Evolutionary conservation across 768 basidiomycete species (phyloP).

Genomic region (Leccinum incarnatum): DNA sequence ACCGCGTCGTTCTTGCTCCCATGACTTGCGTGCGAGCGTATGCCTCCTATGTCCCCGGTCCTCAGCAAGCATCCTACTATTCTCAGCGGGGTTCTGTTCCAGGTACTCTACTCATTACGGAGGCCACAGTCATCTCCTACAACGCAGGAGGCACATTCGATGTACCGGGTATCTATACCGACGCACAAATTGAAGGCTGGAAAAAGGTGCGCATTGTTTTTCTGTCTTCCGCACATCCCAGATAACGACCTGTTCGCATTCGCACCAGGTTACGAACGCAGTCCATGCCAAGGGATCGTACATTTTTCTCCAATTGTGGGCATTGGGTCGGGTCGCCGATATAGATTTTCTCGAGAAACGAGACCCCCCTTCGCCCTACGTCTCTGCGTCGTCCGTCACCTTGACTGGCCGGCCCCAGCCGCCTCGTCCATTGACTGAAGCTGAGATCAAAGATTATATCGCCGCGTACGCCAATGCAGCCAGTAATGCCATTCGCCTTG

Average conservation of each 20-base stretch:
- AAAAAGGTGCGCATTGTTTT: conserved; percentile 33
- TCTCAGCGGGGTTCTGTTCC: conserved; percentile 43
- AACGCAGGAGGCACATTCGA: conserved; percentile 48
- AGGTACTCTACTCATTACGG: conserved; percentile 56
- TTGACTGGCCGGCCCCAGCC: conserved; percentile 15
- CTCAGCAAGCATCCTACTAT: conserved; percentile 45
- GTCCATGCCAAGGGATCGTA: conserved; percentile 54
- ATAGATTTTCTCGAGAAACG: conserved; percentile 29
- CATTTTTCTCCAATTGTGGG: conserved; percentile 52
- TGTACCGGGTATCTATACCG: conserved; percentile 64
- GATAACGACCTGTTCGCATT: background rate
- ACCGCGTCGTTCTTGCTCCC: conserved; percentile 55
- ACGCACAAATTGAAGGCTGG: conserved; percentile 55
- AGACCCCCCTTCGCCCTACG: conserved; percentile 32
- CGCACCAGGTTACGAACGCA: conserved; percentile 46
- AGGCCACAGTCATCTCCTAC: conserved; percentile 51
- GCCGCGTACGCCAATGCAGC: conserved; percentile 32
- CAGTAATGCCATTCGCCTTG: conserved; percentile 31
- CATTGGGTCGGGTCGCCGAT: conserved; percentile 50
- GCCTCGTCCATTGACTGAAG: conserved; percentile 19
- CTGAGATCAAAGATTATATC: conserved; percentile 36
- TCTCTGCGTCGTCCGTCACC: conserved; percentile 34
- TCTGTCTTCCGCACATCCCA: no score
- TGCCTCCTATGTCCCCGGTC: conserved; percentile 35
- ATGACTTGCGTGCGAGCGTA: conserved; percentile 45